Conservation (phyloP, 1,284 basidiomycete species). For the Marasmius tenuissimus region DNA sequence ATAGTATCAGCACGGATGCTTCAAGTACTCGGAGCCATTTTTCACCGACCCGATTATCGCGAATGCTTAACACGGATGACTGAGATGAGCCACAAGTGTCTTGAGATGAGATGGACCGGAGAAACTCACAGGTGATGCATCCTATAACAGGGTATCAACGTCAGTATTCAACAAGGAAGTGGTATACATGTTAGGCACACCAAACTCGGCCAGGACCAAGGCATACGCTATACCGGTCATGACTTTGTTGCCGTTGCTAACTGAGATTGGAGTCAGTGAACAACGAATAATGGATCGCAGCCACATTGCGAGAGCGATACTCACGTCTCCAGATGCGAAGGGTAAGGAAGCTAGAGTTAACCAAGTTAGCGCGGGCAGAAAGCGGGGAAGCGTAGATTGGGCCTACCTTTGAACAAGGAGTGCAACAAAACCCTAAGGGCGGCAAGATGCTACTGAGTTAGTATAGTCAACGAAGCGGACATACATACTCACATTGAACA, state of each 20-base stretch:
- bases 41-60: conserved; percentile 17
- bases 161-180: conserved; percentile 9
- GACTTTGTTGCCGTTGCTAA: not conserved
- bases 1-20: not conserved
- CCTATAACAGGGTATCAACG: conserved; percentile 15
- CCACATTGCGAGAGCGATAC: not conserved
- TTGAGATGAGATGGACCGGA: not conserved
- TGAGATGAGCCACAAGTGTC: not conserved
- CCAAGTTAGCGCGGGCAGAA: not conserved
- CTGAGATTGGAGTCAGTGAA: not conserved
- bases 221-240: not conserved
- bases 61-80: conserved; percentile 12
- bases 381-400: not conserved
- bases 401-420: not conserved
- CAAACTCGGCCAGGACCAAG: conserved; percentile 22
- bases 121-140: conserved; percentile 6
- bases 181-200: conserved; percentile 12
- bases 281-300: not conserved
- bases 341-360: not conserved
- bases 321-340: not conserved
- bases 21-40: not conserved
- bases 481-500: not conserved
- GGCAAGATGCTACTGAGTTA: not conserved
- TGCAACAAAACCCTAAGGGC: not conserved
- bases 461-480: not conserved